Evolutionary conservation across 345 rosid species (phyloP).

Genomic region (Boechera stricta): DNA sequence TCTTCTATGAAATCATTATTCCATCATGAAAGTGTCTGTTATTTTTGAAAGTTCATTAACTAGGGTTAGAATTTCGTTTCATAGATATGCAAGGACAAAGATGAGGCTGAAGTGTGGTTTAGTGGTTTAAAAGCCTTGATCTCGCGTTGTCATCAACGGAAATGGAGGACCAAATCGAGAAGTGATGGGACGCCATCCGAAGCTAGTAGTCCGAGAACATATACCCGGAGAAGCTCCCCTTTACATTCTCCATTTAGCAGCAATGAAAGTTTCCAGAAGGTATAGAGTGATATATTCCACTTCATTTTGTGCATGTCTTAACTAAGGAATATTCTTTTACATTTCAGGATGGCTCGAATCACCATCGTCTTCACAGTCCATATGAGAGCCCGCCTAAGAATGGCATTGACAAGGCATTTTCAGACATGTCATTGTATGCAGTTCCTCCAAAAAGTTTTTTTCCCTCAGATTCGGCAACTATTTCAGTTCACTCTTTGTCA

Average conservation of each 20-base stretch:
- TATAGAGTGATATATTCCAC: conserved; percentile 42
- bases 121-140: conserved; percentile 60
- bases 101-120: conserved; percentile 79
- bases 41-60: conserved; percentile 18
- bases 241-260: conserved; percentile 73
- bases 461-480: conserved; percentile 78
- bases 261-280: conserved; percentile 91
- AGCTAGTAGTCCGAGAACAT: conserved; percentile 86
- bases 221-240: conserved; percentile 94
- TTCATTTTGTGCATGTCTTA: conserved; percentile 22
- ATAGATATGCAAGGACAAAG: conserved; percentile 77
- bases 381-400: conserved; percentile 92
- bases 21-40: conserved; percentile 18
- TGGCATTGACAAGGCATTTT: conserved; percentile 84
- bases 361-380: conserved; percentile 83
- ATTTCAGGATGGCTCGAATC: conserved; percentile 75
- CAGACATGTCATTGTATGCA: conserved; percentile 79
- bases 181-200: conserved; percentile 63
- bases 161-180: conserved; percentile 52
- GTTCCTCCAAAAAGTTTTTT: conserved; percentile 86
- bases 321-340: conserved; percentile 18
- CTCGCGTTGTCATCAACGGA: conserved; percentile 50
- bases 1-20: conserved; percentile 21
- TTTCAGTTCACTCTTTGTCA: conserved; percentile 86
- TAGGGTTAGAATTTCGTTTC: conserved; percentile 11